Percentiles rank a stretch among this genome's conserved stretches.
Conservation (phyloP, 2,329 filamentous ascomycete genomes). For the Aureobasidium sp. region DNA sequence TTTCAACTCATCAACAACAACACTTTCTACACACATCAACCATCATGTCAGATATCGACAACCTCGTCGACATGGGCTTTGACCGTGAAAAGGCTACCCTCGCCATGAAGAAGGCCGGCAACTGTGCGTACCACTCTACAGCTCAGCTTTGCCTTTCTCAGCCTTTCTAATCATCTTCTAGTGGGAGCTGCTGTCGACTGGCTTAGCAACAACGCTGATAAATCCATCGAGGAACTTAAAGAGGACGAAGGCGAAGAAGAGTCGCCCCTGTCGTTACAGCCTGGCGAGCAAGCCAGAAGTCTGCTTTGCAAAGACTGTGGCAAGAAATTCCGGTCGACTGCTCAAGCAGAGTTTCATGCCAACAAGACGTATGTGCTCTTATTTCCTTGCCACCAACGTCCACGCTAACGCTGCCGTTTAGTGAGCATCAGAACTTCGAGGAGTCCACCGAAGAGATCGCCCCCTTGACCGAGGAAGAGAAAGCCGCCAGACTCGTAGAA, state of each 20-base stretch:
- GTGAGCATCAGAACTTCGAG: slow-evolving; percentile 79
- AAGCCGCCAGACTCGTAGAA: slow-evolving; percentile 68
- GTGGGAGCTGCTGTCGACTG: slow-evolving; percentile 88
- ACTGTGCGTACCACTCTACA: slow-evolving; percentile 48
- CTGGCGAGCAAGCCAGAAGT: slow-evolving; percentile 65
- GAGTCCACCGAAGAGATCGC: slow-evolving; percentile 91
- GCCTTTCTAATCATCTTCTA: slow-evolving; percentile 26
- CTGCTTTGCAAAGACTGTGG: slow-evolving; percentile 92
- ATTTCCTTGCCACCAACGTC: not conserved
- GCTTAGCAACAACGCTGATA: slow-evolving; percentile 88
- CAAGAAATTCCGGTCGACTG: slow-evolving; percentile 76
- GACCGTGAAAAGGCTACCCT: slow-evolving; percentile 73
- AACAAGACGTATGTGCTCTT: slow-evolving; percentile 59
- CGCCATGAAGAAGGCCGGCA: slow-evolving; percentile 75
- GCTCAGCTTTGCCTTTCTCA: not conserved
- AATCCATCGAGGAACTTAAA: slow-evolving; percentile 72
- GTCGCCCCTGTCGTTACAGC: slow-evolving; percentile 54
- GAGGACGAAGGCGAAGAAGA: slow-evolving; percentile 31
- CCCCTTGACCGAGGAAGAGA: slow-evolving; percentile 85
- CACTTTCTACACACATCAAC: not conserved
- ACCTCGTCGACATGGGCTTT: slow-evolving; percentile 65
- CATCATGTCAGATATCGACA: slow-evolving; percentile 47
- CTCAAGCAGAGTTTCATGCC: slow-evolving; percentile 82
- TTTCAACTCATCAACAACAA: not conserved
- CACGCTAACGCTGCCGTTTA: slow-evolving; percentile 24